Base-by-base conservation (phyloP, 2,329 filamentous ascomycete genomes). In the Trichoderma pleuroti region DNA sequence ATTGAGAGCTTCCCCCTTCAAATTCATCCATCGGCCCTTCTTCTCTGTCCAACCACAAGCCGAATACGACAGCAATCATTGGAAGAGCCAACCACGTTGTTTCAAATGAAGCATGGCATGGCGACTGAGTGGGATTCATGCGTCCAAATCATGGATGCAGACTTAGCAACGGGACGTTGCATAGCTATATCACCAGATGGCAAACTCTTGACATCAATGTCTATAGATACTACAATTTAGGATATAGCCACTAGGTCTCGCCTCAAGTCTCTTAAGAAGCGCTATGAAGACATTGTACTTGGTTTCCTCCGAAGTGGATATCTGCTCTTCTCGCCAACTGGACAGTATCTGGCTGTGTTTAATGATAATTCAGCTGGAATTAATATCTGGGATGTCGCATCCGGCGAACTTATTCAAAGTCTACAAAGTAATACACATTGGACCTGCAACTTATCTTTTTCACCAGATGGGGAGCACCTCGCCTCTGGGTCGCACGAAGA, bases 281-380 rank as follows among this genome's bases (percentile, higher is more conserved):
- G 6, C 16, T 1, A 24, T n/a, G 0, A 34, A 11, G 2, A 34
- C 4, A 1, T 12, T 16, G 2, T 4, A 21, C 1, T 4, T 42
- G 0, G 0, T 9, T 6, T 3, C 1, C 3, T 3, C 7, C 3
- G n/a, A 1, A 4, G 1, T 10, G 0, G 0, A 42, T 5, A n/a
- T 34, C 56, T 59, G n/a, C 10, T 60, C 0, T 60, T 60, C 30
- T 60, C 56, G 14, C 56, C 56, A 21, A 24, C 5, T 36, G 30
- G 56, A n/a, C 56, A 36, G 11, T 11, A 60, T n/a, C 7, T 60
- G n/a, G 56, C 30, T n/a, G 56, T 3, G 12, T 1, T 9, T n/a
- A 7, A 3, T 2, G n/a, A 14, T 0, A 8, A 1, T 9, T 39
- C 0, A 8, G 3, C 0, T 39, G 56, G 18, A 0, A 60, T 60